Base-by-base conservation (phyloP, 352 stramenopile genomes). In the Pythium dissotocum region DNA sequence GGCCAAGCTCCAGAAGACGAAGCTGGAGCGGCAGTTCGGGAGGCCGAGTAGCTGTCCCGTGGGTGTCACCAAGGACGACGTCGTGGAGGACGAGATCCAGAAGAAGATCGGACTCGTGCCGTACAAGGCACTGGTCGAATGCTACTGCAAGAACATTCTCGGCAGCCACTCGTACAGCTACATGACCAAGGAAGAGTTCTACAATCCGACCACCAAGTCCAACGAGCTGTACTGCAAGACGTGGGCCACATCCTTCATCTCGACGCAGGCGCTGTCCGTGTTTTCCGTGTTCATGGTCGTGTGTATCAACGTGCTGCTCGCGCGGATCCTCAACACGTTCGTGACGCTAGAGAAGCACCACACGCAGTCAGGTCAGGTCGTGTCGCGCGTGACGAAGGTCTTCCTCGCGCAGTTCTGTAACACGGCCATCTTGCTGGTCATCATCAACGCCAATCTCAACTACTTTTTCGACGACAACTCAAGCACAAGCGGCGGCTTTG, bases 391-490 rank as follows among this genome's bases (percentile, higher is more conserved):
- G 32, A 89, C 63, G 40, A 95, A 95, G 58, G 77, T 93, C 21
- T 93, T 93, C 55, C 58, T 91, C 28, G 79, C 83, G 16, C 85
- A 95, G 66, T 91, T 95, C 61, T 93, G 77, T 73, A 95, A 95
- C 76, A 93, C 87, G 4, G 82, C 83, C 13, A 64, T 95, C 48
- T 64, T 93, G 33, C 76, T 95, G 58, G 71, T 95, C 6, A 78
- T 84, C 42, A 88, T 95, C 72, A 95, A 93, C 63, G 87, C 87
- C 12, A 95, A 95, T 57, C 60, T 85, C 35, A 64, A 80, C 64
- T 92, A 91, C 60, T 93, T 95, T 58, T 46, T 79, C 33, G 77
- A 77, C 24, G 52, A 72, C 28, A 69, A 46, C 12, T 14, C 28
- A 2, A 35, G 35, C 24, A 63, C 40, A 2, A 68, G 14, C 32